Evolutionary conservation across 164 flowering plant species (phyloP), one percentile per base, ranked within the genome.

Genomic region (Magnolia sinica): DNA sequence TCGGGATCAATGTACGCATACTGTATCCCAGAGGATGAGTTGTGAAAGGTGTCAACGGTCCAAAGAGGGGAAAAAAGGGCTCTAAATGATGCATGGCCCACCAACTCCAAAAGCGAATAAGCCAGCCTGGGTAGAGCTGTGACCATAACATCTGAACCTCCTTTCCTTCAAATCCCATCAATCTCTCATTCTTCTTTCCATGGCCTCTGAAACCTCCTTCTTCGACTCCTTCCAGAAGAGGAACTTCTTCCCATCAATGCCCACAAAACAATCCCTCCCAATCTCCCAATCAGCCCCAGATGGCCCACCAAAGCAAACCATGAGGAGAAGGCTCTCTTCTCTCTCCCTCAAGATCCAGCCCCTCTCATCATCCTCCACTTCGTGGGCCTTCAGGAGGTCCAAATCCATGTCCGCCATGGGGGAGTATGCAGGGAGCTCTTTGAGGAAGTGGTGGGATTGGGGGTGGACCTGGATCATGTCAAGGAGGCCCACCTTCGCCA

Each of bases 381-480:
- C 90, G 11, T 88, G 91, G 91, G 80, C 81, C 0, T 74, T 89
- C 64, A 86, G 82, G 66, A 77, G 92, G 76, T 88, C 96, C 77
- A 91, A 90, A 45, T 95, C 98, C 1, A 74, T 87, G 71, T 79
- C 94, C 0, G 80, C 92, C 49, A 76, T 83, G 79, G 91, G 89
- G 1, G 85, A 84, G 45, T 73, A 52, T 11, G 90, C 94, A 0
- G 86, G 89, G 3, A 74, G 52, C 61, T 91, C 96, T 51, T 64
- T 95, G n/a, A 79, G 84, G 74, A 86, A 79, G 49, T 95, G 98
- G 97, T 95, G 97, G 95, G 88, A 84, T 4, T 84, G 88, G 89
- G 87, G 92, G 6, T 89, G 88, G 89, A 79, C 79, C 66, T 93
- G 98, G 98, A 81, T 95, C 80, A 74, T 88, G 64, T 89, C 98